Evolutionary conservation across 1,284 basidiomycete species (phyloP), one percentile per base, ranked within the genome.

Genomic region (Ganoderma meredithae): DNA sequence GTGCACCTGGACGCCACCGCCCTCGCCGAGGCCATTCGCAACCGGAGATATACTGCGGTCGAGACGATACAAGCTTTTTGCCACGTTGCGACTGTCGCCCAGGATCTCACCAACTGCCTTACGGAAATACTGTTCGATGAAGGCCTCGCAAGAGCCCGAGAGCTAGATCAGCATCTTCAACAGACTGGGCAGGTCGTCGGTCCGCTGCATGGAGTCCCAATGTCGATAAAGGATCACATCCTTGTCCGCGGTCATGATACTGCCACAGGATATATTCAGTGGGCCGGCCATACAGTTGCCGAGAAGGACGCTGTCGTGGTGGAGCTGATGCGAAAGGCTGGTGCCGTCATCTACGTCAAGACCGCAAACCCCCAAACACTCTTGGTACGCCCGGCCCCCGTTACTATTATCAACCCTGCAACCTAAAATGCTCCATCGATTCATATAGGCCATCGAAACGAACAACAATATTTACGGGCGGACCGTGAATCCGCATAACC

Each of bases 131-230:
- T 87, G 73, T 81, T 84, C 71, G 82, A 84, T 1, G 84, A 88
- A 62, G 89, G 84, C 1, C 75, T 89, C 19, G 76, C 79, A 62
- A 81, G 84, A 62, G 90, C 90, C 0, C 76, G 75, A 27, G 81
- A 85, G 71, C 79, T 90, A 59, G 89, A 91, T 75, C 79, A 75
- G 22, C 73, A 86, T 75, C 73, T 86, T 40, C 77, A 79, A 53
- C 72, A 79, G 63, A 87, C 82, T 1, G 86, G 86, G 1, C 71
- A 82, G 62, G 78, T 83, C n/a, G 80, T 88, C 22, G 89, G 89
- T 15, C 87, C 88, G 6, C 76, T 91, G 49, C 88, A 90, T 71
- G 90, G 89, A 5, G 74, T 91, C 10, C 89, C 89, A 0, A 79
- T 88, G 52, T 84, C 82, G 15, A 76, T 88, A 74, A 88, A 90